Conservation (phyloP, 2,329 filamentous ascomycete species). For the Epichloe baconii region DNA sequence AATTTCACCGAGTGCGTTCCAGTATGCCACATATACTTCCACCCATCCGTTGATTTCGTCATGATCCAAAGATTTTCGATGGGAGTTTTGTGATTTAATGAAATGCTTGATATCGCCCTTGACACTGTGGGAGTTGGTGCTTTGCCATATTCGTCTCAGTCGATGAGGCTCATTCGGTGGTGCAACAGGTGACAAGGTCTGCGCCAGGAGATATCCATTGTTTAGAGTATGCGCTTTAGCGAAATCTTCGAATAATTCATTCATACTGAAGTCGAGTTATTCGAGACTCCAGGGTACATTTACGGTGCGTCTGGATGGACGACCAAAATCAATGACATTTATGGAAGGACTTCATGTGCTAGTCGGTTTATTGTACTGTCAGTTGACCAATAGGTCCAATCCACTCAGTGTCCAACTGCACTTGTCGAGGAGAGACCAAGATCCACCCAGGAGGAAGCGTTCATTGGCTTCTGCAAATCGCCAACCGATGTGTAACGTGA, state of each 20-base stretch:
- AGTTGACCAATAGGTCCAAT: neutral
- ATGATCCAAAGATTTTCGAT: conserved; percentile 40
- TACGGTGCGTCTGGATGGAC: neutral
- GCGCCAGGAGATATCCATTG: conserved; percentile 61
- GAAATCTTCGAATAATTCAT: conserved; percentile 62
- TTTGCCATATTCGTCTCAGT: conserved; percentile 57
- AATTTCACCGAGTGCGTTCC: conserved; percentile 68
- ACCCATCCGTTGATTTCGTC: conserved; percentile 71
- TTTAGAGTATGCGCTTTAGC: conserved; percentile 48
- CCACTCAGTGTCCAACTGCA: too few relatives aligned
- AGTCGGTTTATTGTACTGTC: neutral
- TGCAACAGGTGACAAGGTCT: conserved; percentile 59
- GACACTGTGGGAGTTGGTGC: conserved; percentile 52
- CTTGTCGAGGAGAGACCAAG: neutral
- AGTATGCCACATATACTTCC: conserved; percentile 72
- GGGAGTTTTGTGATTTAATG: conserved; percentile 46
- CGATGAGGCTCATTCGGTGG: conserved; percentile 49
- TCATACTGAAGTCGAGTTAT: conserved; percentile 38
- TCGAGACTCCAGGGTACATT: neutral
- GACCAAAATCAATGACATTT: neutral
- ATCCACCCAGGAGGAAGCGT: neutral
- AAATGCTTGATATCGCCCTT: conserved; percentile 62
- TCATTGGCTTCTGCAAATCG: neutral
- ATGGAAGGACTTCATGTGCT: neutral
- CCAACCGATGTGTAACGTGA: neutral